Conservation (phyloP, 2,329 filamentous ascomycete genomes). For the Hyphodiscus sp. region DNA sequence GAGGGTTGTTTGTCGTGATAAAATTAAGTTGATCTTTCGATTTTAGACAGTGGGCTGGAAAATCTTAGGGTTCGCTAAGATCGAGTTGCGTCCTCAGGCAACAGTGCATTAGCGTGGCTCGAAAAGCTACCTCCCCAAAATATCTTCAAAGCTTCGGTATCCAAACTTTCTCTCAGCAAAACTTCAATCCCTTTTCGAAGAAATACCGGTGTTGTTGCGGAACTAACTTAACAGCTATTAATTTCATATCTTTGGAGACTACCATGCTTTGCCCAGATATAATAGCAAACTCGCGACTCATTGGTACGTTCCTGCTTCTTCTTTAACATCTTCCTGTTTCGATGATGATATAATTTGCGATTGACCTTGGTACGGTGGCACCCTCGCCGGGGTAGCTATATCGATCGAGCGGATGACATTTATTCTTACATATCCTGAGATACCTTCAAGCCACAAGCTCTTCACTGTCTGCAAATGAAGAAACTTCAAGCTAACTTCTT, state of each 20-base stretch:
- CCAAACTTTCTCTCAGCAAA: neutral
- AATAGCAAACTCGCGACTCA: neutral
- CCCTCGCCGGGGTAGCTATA: constrained; percentile 89
- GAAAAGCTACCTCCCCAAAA: neutral
- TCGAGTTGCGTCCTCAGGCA: constrained; percentile 6
- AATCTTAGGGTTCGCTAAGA: constrained; percentile 18
- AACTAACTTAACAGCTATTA: too few species aligned
- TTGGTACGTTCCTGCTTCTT: neutral
- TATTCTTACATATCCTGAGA: constrained; percentile 99
- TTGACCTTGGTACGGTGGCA: constrained; percentile 79
- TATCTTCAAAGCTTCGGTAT: neutral
- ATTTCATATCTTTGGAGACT: too few species aligned
- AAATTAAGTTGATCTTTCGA: constrained; percentile 7
- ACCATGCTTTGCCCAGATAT: neutral
- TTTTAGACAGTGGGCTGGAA: constrained; percentile 2
- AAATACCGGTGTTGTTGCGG: neutral
- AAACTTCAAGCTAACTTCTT: constrained; percentile 11
- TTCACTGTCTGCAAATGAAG: neutral
- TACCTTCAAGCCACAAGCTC: constrained; percentile 9
- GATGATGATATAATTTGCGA: constrained; percentile 99
- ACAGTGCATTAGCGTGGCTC: neutral
- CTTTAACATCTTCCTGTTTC: constrained; percentile 23
- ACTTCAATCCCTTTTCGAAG: neutral
- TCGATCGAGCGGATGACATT: constrained; percentile 77
- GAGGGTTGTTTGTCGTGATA: constrained; percentile 24